Evolutionary conservation across 1,139 yeast genomes (phyloP).

Genomic region (Diutina catenulata): DNA sequence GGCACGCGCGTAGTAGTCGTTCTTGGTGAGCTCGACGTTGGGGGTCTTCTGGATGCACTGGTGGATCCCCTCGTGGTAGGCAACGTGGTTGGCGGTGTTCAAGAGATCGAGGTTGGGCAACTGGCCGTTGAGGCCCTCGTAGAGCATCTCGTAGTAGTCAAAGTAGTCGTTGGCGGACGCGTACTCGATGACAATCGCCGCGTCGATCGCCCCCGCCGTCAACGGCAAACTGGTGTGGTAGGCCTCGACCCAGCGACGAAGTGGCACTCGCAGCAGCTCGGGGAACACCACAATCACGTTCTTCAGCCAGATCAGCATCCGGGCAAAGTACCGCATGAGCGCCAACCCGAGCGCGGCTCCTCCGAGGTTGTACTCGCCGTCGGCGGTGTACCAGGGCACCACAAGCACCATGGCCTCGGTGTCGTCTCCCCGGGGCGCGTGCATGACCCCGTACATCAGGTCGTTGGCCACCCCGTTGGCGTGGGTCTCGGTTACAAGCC

Average conservation of each 20-base stretch:
- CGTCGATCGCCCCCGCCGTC: conserved; percentile 94
- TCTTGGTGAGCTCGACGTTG: conserved; percentile 28
- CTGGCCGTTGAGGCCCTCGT: conserved; percentile 91
- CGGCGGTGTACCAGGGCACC: conserved; percentile 70
- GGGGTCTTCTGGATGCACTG: conserved; percentile 56
- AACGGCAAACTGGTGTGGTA: conserved; percentile 77
- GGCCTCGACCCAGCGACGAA: conserved; percentile 88
- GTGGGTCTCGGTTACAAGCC: conserved; percentile 52
- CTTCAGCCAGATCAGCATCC: conserved; percentile 93
- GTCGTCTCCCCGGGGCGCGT: conserved; percentile 92
- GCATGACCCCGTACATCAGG: conserved; percentile 58
- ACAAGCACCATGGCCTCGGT: conserved; percentile 90
- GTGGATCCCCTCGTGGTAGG: conserved; percentile 63
- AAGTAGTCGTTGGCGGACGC: conserved; percentile 58
- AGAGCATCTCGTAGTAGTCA: conserved; percentile 62
- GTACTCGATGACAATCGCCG: conserved; percentile 79
- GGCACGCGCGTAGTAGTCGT: conserved; percentile 44
- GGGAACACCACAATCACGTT: conserved; percentile 83
- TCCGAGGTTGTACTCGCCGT: conserved; percentile 57
- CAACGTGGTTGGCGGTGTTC: conserved; percentile 63
- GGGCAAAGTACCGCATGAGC: conserved; percentile 64
- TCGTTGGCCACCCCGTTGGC: conserved; percentile 12
- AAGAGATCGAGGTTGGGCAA: conserved; percentile 85
- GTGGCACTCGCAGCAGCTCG: conserved; percentile 53
- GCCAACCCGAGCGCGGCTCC: conserved; percentile 69